These are phyloP conservation scores for Fusarium vanettenii DNA, from an alignment of 2,329 filamentous ascomycete species.

Conservation along the genomic window DNA sequence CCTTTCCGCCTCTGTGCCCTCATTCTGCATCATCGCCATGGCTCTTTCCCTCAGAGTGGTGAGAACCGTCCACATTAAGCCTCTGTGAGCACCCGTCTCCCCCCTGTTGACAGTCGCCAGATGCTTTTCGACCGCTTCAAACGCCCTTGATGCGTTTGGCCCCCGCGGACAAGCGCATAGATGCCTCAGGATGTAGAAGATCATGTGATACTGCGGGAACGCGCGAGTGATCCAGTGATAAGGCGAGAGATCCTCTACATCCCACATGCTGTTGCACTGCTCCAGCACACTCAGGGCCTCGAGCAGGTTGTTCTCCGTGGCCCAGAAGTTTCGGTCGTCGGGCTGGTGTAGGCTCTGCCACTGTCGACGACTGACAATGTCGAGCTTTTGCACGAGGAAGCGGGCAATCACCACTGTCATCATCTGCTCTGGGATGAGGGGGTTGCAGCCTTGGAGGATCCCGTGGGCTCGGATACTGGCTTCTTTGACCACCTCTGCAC, in stretches of 20 bases:
- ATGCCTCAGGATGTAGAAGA: slow-evolving; percentile 58
- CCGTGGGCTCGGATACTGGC: neutral
- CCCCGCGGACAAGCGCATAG: slow-evolving; percentile 53
- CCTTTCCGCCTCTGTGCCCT: neutral
- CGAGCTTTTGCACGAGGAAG: slow-evolving; percentile 49
- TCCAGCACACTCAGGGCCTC: slow-evolving; percentile 51
- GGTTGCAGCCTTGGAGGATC: slow-evolving; percentile 57
- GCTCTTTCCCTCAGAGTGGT: slow-evolving; percentile 48
- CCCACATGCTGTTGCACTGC: slow-evolving; percentile 40
- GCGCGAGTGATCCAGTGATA: slow-evolving; percentile 53
- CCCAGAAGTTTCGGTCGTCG: slow-evolving; percentile 26
- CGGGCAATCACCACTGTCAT: slow-evolving; percentile 44
- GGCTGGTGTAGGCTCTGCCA: slow-evolving; percentile 42
- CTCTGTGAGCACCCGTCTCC: slow-evolving; percentile 1
- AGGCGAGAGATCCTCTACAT: slow-evolving; percentile 52
- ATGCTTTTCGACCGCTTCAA: slow-evolving; percentile 40
- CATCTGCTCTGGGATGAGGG: slow-evolving; percentile 59
- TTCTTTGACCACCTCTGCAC: slow-evolving; percentile 52
- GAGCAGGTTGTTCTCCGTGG: slow-evolving; percentile 48
- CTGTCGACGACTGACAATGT: slow-evolving; percentile 63
- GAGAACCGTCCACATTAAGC: slow-evolving; percentile 48
- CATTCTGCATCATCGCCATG: slow-evolving; percentile 28
- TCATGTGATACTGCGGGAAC: slow-evolving; percentile 56
- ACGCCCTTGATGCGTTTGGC: slow-evolving; percentile 46
- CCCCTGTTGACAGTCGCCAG: slow-evolving; percentile 1